These are phyloP conservation scores for Trichomonas tenax DNA, from an alignment of 208 protist genomes.

Conservation along the genomic window DNA sequence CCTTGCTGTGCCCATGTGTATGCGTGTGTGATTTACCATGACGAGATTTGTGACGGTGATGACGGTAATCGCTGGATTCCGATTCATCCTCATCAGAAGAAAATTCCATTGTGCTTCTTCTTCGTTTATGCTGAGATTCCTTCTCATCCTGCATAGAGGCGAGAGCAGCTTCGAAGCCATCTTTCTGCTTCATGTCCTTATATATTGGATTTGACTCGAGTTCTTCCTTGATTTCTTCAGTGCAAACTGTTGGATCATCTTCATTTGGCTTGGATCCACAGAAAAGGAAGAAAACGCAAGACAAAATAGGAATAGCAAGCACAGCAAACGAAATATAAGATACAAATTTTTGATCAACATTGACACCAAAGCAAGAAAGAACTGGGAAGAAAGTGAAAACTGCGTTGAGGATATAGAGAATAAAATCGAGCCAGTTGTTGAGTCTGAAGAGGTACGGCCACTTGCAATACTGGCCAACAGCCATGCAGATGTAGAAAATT, in stretches of 20 bases:
- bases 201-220: background rate
- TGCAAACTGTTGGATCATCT: background rate
- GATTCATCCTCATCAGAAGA: too few species aligned
- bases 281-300: background rate
- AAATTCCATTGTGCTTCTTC: too few species aligned
- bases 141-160: too few species aligned
- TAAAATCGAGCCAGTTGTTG: background rate
- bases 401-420: background rate
- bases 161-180: too few species aligned
- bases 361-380: background rate
- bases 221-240: background rate
- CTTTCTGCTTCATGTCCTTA: too few species aligned
- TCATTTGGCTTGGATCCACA: background rate
- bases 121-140: too few species aligned
- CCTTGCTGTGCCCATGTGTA: too few species aligned
- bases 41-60: too few species aligned
- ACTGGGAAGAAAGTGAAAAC: background rate
- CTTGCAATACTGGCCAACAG: too few species aligned
- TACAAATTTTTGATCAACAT: background rate
- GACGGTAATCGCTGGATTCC: too few species aligned
- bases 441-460: background rate
- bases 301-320: background rate
- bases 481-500: background rate
- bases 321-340: background rate
- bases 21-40: too few species aligned